Conservation (phyloP, 768 basidiomycete species). For the Lentinula lateritia region DNA sequence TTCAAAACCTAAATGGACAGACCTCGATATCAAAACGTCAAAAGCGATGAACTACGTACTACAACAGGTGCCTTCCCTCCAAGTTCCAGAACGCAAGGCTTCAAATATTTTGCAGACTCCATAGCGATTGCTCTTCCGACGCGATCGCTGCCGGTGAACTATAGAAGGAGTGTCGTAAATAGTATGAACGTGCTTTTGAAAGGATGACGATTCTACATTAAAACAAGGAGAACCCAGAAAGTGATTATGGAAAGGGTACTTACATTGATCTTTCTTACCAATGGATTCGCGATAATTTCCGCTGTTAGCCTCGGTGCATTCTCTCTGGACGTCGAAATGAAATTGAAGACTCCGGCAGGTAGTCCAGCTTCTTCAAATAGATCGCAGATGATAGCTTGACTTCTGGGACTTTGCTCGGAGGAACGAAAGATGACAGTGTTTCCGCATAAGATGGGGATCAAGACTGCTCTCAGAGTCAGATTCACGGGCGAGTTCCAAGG, state of each 20-base stretch:
- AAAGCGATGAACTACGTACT: slow-evolving; percentile 22
- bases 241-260: slow-evolving; percentile 7
- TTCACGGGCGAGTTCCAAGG: slow-evolving; percentile 53
- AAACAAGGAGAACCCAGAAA: background rate
- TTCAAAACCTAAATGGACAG: slow-evolving; percentile 33
- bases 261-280: slow-evolving; percentile 49
- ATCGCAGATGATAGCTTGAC: slow-evolving; percentile 39
- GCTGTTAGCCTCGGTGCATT: slow-evolving; percentile 26
- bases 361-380: slow-evolving; percentile 54
- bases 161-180: slow-evolving; percentile 19
- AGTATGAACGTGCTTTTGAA: slow-evolving; percentile 7
- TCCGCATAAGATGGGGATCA: slow-evolving; percentile 45
- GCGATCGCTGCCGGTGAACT: slow-evolving; percentile 54
- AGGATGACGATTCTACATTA: background rate
- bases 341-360: slow-evolving; percentile 41
- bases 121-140: slow-evolving; percentile 47
- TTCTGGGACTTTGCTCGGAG: slow-evolving; percentile 45
- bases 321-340: slow-evolving; percentile 4
- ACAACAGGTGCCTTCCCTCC: slow-evolving; percentile 51
- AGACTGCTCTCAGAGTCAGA: slow-evolving; percentile 39
- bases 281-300: slow-evolving; percentile 50
- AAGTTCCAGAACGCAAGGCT: slow-evolving; percentile 40
- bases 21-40: background rate
- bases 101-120: slow-evolving; percentile 49
- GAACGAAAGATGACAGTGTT: slow-evolving; percentile 52